Evolutionary conservation across 116 monocot species (phyloP), one percentile per base, ranked within the genome.

Genomic region (Posidonia oceanica): DNA sequence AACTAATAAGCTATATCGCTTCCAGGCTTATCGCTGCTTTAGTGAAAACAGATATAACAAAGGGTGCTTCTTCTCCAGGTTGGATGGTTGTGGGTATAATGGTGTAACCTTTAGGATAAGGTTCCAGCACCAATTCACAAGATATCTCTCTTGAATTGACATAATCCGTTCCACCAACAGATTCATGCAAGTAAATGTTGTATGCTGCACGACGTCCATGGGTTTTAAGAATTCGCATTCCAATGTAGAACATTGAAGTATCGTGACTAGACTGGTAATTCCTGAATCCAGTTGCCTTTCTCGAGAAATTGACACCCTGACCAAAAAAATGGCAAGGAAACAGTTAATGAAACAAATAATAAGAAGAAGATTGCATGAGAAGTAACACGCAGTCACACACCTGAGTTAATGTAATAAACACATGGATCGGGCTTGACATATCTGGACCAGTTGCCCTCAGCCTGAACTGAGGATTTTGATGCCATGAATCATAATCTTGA

Each of bases 101-200:
- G 39, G 99, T 90, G 76, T 99, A 99, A 44, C 99, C 93, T 72
- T 90, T 99, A 1, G 93, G 69, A 81, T 99, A 87, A 38, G 99
- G 99, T 54, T 99, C 99, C 62, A 99, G 74, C 11, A 99, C 99
- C 69, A 99, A 73, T 67, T 99, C 99, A 80, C 93, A 99, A 37
- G 93, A 99, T 53, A 99, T 86, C 70, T 99, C 99, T 75, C 99
- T 89, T n/a, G 99, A 99, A 66, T 99, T 99, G 7, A 99, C 99
- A 72, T 99, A 99, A 81, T 99, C 99, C 17, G 99, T 93, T 61
- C 99, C 99, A 38, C 99, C 99, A 61, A 93, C 88, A 20, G 99
- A 93, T 74, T 99, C 99, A 76, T 99, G 99, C 84, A 99, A 76
- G 78, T 99, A 99, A 60, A 99, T 99, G 71, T 99, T 99, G 70